Percentiles rank a stretch among this genome's conserved stretches.
phyloP scores from a whole-genome alignment of 176 grass and related monocot genomes.

The Tuctoria greenei region DNA sequence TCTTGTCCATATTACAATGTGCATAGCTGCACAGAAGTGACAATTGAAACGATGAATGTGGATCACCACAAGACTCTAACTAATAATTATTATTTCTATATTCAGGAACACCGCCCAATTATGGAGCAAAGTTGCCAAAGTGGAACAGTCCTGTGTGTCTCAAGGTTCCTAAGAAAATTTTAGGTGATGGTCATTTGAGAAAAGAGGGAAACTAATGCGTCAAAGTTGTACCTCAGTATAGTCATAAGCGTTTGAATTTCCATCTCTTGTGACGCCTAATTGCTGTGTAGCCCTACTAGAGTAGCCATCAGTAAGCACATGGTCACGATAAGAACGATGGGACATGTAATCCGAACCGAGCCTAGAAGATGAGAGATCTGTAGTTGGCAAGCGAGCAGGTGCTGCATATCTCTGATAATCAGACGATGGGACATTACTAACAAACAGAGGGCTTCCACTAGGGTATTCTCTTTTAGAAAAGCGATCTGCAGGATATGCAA shows the following conservation, averaged over 20 bases:
- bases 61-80: neutral
- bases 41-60: neutral
- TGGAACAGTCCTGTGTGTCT: constrained; percentile 21
- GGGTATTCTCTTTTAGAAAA: constrained; percentile 51
- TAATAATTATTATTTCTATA: neutral
- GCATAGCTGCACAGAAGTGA: constrained; percentile 29
- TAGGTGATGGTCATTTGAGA: constrained; percentile 18
- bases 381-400: constrained; percentile 40
- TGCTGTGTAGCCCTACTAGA: constrained; percentile 45
- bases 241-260: constrained; percentile 63
- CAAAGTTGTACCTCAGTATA: constrained; percentile 60
- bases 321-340: constrained; percentile 40
- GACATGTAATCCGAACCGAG: constrained; percentile 35
- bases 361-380: constrained; percentile 50
- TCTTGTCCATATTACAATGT: constrained; percentile 9
- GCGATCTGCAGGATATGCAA: constrained; percentile 40
- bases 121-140: constrained; percentile 14
- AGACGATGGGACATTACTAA: constrained; percentile 38
- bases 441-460: constrained; percentile 40
- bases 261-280: constrained; percentile 54
- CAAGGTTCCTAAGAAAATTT: constrained; percentile 27
- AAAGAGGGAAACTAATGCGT: constrained; percentile 34
- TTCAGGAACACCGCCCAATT: constrained; percentile 18
- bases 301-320: constrained; percentile 49
- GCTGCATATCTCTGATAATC: constrained; percentile 46